A percentile compares a stretch with the other conserved stretches of the same genome.
Conservation (phyloP, 306 rosid genomes). For the Pyrus betulifolia region DNA sequence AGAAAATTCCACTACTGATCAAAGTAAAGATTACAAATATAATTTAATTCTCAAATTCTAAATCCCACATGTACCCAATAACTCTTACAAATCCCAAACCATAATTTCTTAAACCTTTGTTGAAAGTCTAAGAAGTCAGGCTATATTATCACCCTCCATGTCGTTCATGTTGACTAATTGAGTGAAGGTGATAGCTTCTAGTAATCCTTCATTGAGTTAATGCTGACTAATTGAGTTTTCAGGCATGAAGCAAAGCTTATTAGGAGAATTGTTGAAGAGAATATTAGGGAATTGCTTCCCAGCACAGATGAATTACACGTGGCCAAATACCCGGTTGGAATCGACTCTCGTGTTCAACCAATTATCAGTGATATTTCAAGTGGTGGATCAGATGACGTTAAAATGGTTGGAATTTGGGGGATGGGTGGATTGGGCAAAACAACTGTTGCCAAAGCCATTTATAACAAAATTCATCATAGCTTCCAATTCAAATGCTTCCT, state of each 20-base stretch:
- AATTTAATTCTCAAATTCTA: too few species aligned
- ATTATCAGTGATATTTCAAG: background rate
- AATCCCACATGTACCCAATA: too few species aligned
- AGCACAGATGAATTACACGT: too few species aligned
- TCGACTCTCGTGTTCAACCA: background rate
- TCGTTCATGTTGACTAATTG: too few species aligned
- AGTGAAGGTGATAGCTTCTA: too few species aligned
- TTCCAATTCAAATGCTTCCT: conserved; percentile 15
- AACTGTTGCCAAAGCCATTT: conserved; percentile 20
- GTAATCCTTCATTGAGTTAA: too few species aligned
- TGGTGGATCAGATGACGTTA: background rate
- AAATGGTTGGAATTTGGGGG: conserved; percentile 3
- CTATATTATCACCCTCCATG: too few species aligned
- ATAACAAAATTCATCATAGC: background rate
- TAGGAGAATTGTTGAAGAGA: background rate
- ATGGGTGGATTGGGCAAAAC: conserved; percentile 26
- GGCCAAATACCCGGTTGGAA: background rate
- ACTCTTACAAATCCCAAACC: too few species aligned
- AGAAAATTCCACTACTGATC: too few species aligned
- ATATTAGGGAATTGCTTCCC: background rate
- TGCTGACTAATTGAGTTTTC: background rate
- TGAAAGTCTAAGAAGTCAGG: too few species aligned
- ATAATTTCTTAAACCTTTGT: too few species aligned
- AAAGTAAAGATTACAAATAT: too few species aligned
- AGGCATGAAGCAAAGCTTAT: background rate